These are phyloP conservation scores for Fraxinus albicans DNA, from an alignment of 305 asterid species.

Conservation along the genomic window DNA sequence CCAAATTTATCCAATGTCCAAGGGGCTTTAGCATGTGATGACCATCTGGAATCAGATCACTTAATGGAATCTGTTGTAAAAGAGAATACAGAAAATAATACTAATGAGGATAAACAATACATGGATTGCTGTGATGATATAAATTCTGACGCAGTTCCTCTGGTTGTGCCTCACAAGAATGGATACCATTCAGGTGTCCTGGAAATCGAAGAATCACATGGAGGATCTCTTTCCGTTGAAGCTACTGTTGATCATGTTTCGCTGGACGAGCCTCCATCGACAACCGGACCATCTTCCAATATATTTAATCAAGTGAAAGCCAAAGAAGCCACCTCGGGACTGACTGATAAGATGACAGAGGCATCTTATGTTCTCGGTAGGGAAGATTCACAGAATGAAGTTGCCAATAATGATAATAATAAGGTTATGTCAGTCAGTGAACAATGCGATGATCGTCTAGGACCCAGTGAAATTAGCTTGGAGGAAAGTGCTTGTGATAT, in stretches of 20 bases:
- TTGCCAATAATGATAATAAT: slow-evolving; percentile 28
- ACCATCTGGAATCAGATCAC: slow-evolving; percentile 69
- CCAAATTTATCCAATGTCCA: slow-evolving; percentile 71
- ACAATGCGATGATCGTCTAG: slow-evolving; percentile 26
- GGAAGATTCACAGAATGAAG: slow-evolving; percentile 38
- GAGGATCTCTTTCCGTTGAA: slow-evolving; percentile 31
- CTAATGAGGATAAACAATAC: slow-evolving; percentile 39
- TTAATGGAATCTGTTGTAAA: slow-evolving; percentile 41
- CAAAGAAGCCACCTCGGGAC: slow-evolving; percentile 27
- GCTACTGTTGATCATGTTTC: slow-evolving; percentile 29
- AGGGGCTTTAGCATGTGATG: slow-evolving; percentile 87
- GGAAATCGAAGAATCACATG: slow-evolving; percentile 40
- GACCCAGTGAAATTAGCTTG: slow-evolving; percentile 33
- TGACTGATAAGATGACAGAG: slow-evolving; percentile 30
- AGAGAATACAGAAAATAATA: slow-evolving; percentile 35
- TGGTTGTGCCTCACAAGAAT: slow-evolving; percentile 41
- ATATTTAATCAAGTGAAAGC: slow-evolving; percentile 39
- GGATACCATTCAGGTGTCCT: slow-evolving; percentile 39
- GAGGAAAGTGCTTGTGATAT: slow-evolving; percentile 35
- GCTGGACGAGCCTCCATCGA: slow-evolving; percentile 27
- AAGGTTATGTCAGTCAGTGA: slow-evolving; percentile 27
- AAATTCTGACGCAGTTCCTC: slow-evolving; percentile 35
- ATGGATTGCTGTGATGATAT: slow-evolving; percentile 38
- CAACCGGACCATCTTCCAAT: slow-evolving; percentile 30
- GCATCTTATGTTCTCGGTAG: slow-evolving; percentile 34